Conservation (phyloP, 306 rosid genomes). For the Vigna angularis region DNA sequence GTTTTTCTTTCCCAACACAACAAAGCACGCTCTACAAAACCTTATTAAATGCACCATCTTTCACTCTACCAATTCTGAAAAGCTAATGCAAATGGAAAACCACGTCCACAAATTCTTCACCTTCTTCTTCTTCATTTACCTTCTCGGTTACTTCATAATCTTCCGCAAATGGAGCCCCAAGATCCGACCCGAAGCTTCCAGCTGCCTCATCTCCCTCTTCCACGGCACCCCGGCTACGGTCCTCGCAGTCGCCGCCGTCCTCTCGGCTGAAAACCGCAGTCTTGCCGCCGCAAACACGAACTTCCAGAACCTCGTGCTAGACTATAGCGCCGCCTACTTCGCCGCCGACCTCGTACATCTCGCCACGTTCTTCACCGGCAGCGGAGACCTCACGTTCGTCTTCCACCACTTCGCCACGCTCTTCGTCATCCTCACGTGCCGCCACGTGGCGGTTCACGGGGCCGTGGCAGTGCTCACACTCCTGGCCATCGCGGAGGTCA, state of each 20-base stretch:
- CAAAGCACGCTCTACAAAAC: neutral
- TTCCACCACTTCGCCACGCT: constrained; percentile 76
- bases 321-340: constrained; percentile 80
- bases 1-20: neutral
- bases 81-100: neutral
- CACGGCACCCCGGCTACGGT: constrained; percentile 79
- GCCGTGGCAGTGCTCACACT: constrained; percentile 63
- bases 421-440: constrained; percentile 78
- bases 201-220: constrained; percentile 66
- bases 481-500: constrained; percentile 67
- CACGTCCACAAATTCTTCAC: constrained; percentile 47
- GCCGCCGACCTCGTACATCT: constrained; percentile 68
- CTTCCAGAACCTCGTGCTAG: constrained; percentile 63
- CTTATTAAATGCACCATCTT: neutral
- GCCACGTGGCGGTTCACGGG: constrained; percentile 60
- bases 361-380: constrained; percentile 55
- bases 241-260: constrained; percentile 56
- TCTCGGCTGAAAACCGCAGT: constrained; percentile 47
- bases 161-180: constrained; percentile 73
- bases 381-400: constrained; percentile 55
- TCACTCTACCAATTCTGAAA: neutral
- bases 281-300: constrained; percentile 61
- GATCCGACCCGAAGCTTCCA: constrained; percentile 77
- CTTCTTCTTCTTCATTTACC: constrained; percentile 52
- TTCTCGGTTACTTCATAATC: constrained; percentile 60